These are phyloP conservation scores for Oryza nivara DNA, from an alignment of 176 grass and related monocot genomes.

Conservation along the genomic window DNA sequence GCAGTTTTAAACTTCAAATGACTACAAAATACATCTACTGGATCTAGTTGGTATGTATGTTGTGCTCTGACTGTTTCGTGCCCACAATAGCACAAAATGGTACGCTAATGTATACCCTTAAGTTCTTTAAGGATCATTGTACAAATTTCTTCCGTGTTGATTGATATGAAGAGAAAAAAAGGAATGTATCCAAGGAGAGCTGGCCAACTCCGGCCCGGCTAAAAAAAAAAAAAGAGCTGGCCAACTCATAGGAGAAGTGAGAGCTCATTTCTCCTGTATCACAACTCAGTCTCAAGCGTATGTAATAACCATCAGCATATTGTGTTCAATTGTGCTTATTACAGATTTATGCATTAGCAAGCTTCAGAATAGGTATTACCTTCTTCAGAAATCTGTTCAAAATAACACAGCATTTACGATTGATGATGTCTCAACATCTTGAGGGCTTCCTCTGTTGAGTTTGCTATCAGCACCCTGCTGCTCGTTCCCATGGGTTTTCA, in stretches of 20 bases:
- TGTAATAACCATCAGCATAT: constrained; percentile 38
- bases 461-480: constrained; percentile 37
- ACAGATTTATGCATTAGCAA: not conserved
- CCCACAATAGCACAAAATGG: constrained; percentile 33
- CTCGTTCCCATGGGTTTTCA: constrained; percentile 53
- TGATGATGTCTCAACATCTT: constrained; percentile 50
- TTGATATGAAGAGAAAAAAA: constrained; percentile 8
- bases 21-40: constrained; percentile 18
- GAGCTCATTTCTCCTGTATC: constrained; percentile 43
- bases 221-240: too few species aligned
- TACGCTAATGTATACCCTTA: constrained; percentile 29
- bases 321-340: not conserved
- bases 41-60: constrained; percentile 40
- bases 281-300: constrained; percentile 4
- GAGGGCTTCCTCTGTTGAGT: constrained; percentile 45
- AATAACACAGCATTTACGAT: constrained; percentile 3
- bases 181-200: constrained; percentile 23
- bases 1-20: constrained; percentile 29
- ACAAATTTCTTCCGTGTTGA: constrained; percentile 40
- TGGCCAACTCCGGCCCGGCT: too few species aligned
- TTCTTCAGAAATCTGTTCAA: constrained; percentile 31
- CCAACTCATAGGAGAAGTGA: constrained; percentile 2
- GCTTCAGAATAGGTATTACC: constrained; percentile 25
- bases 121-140: constrained; percentile 37
- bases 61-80: constrained; percentile 8